A percentile compares a stretch with the other conserved stretches of the same genome.
These are phyloP conservation scores for Rhizopus arrhizus DNA, from an alignment of 371 early-diverging fungal species.

Conservation along the genomic window DNA sequence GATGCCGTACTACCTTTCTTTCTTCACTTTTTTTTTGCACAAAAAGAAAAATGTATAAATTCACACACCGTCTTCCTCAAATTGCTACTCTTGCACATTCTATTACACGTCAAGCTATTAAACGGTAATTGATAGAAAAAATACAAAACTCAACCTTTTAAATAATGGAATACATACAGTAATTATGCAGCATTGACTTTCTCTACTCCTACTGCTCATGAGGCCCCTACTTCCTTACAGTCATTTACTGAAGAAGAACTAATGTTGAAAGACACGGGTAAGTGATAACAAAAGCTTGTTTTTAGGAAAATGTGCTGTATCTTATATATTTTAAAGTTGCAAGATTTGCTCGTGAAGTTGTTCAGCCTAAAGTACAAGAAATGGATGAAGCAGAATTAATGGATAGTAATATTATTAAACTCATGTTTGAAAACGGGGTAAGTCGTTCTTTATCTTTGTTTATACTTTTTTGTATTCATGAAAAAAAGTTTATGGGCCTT, in stretches of 20 bases:
- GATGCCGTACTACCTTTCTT: not conserved
- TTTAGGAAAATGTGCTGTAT: not conserved
- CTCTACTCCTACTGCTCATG: conserved; percentile 44
- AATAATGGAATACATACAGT: conserved; percentile 11
- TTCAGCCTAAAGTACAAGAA: conserved; percentile 83
- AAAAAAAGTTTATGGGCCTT: conserved; percentile 87
- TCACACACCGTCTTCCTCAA: conserved; percentile 30
- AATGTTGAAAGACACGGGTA: conserved; percentile 69
- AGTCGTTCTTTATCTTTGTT: too few relatives aligned
- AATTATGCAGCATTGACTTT: conserved; percentile 35
- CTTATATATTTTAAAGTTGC: not conserved
- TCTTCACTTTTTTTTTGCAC: not conserved
- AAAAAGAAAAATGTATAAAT: conserved; percentile 16
- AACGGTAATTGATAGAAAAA: conserved; percentile 19
- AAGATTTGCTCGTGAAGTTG: conserved; percentile 66
- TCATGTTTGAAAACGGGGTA: conserved; percentile 75
- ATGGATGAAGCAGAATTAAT: conserved; percentile 94
- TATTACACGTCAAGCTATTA: conserved; percentile 22
- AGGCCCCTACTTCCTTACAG: conserved; percentile 48
- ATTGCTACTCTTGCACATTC: conserved; percentile 11
- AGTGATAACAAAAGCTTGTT: not conserved
- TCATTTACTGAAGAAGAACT: conserved; percentile 74
- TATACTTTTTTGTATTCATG: conserved; percentile 8
- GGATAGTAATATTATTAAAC: conserved; percentile 80
- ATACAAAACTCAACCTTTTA: not conserved